Base-by-base conservation (phyloP, 345 rosid species). In the Erysimum cheiranthoides region DNA sequence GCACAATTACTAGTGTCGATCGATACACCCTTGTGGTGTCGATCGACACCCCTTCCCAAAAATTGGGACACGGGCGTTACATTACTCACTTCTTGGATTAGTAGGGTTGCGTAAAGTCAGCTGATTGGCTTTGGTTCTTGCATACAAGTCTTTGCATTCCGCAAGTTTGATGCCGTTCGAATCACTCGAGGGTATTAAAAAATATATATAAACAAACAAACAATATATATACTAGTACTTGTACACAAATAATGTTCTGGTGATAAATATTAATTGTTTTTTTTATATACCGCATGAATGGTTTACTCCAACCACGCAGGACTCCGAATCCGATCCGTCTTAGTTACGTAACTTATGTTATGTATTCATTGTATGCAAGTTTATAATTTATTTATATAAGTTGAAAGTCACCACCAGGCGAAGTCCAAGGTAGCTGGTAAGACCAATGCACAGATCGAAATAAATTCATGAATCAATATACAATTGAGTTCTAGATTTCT, bases 221-320 rank as follows among this genome's bases (percentile, higher is more conserved):
- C 11, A 4, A n/a, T n/a, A n/a, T n/a, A n/a, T n/a, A n/a, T n/a
- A n/a, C n/a, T 25, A 52, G 0, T 11, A 52, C 16, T 11, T 52
- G n/a, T 8, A 25, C 6, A 5, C 30, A 51, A 51, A 3, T 21
- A 21, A 51, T 21, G 14, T 21, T 51, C 31, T 18, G 18, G 9
- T 10, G 14, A 18, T 21, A 50, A 49, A 50, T 49, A 49, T 1
- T 12, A 32, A 32, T 34, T 32, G 1, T 49, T n/a, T 57, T 3
- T 57, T 31, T 2, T 31, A 14, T 2, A 31, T 31, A 56, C 63
- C 28, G 63, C 63, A 16, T 58, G 63, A 35, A 36, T 35, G 28
- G 43, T 58, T 58, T 35, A 58, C 42, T 34, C 63, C 43, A 34
- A 35, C 14, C 62, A 57, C 61, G 62, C 62, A n/a, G 61, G 62